Evolutionary conservation across 768 basidiomycete genomes (phyloP).

Genomic region (Termitomyces titanicus): DNA sequence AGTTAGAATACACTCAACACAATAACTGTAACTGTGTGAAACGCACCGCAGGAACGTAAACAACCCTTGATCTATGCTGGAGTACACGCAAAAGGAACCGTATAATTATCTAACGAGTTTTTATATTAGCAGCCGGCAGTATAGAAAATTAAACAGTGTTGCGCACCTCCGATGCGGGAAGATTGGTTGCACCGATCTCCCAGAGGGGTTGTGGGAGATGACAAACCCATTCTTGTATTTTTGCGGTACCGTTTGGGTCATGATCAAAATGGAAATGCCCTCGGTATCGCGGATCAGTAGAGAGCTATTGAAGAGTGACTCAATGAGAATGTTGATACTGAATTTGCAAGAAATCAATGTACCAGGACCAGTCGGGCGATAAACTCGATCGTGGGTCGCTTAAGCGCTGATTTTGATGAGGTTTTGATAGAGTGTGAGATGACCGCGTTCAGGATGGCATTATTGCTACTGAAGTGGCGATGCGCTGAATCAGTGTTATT

Average conservation of each 20-base stretch:
- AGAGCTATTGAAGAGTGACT: no score
- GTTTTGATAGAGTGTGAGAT: constrained; percentile 64
- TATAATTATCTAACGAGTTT: constrained; percentile 43
- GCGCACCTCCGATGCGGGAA: constrained; percentile 58
- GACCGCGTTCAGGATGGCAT: constrained; percentile 47
- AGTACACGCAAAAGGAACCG: constrained; percentile 58
- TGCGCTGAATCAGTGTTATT: constrained; percentile 32
- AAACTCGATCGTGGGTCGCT: constrained; percentile 72
- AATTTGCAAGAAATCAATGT: constrained; percentile 23
- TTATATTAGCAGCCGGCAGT: constrained; percentile 6
- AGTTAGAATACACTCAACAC: constrained; percentile 2
- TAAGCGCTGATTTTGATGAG: constrained; percentile 58
- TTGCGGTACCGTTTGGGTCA: constrained; percentile 23
- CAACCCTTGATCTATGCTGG: constrained; percentile 49
- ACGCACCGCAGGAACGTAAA: constrained; percentile 40
- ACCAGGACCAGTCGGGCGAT: constrained; percentile 70
- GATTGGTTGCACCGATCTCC: constrained; percentile 69
- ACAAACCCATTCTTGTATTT: constrained; percentile 62
- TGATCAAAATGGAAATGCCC: constrained; percentile 42
- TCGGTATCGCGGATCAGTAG: constrained; percentile 48
- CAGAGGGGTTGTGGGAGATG: constrained; percentile 81
- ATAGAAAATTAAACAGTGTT: neutral
- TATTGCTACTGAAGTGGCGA: constrained; percentile 18
- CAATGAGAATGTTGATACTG: no score
- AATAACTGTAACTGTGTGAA: neutral